These are phyloP conservation scores for Nemophila menziesii DNA, from an alignment of 257 asterid genomes.

Conservation along the genomic window DNA sequence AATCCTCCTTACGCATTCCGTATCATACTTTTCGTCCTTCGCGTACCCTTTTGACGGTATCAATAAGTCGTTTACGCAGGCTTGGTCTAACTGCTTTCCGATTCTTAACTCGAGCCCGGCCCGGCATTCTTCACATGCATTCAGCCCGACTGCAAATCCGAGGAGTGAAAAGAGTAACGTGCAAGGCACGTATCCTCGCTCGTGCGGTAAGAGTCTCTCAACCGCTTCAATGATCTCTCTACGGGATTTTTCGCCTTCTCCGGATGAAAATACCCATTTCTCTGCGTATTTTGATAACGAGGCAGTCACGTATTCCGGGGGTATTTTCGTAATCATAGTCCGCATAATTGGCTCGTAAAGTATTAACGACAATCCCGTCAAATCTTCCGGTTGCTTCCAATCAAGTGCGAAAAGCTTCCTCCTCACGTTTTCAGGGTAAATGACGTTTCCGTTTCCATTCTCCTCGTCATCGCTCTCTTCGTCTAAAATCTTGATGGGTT, in stretches of 20 bases:
- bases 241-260: constrained; percentile 17
- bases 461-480: constrained; percentile 24
- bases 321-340: constrained; percentile 36
- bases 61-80: constrained; percentile 37
- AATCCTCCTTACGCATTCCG: constrained; percentile 53
- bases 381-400: constrained; percentile 47
- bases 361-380: constrained; percentile 28
- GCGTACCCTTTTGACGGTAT: constrained; percentile 53
- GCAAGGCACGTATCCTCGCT: constrained; percentile 28
- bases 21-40: constrained; percentile 43
- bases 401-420: constrained; percentile 45
- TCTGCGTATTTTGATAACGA: constrained; percentile 36
- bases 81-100: constrained; percentile 54
- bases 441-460: constrained; percentile 3
- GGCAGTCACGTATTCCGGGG: constrained; percentile 35
- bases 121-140: constrained; percentile 40
- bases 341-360: constrained; percentile 41
- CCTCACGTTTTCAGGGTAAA: constrained; percentile 30
- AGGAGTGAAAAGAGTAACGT: constrained; percentile 45
- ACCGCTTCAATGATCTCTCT: constrained; percentile 47
- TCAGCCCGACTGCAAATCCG: constrained; percentile 29
- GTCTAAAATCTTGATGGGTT: constrained; percentile 20
- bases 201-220: constrained; percentile 34
- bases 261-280: constrained; percentile 39
- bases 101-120: constrained; percentile 43